phyloP scores from a whole-genome alignment of 441 rosid species.

The Populus hybrid region DNA sequence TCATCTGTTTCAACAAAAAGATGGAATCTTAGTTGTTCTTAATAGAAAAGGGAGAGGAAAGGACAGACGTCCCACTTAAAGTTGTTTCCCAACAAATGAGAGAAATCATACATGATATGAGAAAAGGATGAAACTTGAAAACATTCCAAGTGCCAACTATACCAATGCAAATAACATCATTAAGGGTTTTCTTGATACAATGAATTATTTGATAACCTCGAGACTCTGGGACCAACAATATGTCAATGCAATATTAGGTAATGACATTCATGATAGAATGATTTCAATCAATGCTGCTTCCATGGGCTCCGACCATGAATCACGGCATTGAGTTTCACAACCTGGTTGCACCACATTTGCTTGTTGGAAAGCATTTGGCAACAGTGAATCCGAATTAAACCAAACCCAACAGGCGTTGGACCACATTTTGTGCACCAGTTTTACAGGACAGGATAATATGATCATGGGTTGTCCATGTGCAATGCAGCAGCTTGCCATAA shows the following conservation, averaged over 20 bases:
- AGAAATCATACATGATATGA: conserved; percentile 18
- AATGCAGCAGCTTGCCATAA: conserved; percentile 31
- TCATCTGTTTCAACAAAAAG: conserved; percentile 31
- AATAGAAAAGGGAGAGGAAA: conserved; percentile 14
- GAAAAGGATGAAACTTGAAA: conserved; percentile 35
- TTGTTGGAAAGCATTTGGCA: conserved; percentile 33
- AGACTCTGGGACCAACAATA: conserved; percentile 27
- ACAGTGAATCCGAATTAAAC: conserved; percentile 32
- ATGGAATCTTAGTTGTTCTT: conserved; percentile 27
- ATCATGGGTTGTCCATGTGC: conserved; percentile 48
- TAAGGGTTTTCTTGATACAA: conserved; percentile 28
- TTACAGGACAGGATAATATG: conserved; percentile 39
- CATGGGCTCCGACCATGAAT: conserved; percentile 52
- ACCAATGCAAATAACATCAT: conserved; percentile 19
- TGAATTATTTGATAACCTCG: conserved; percentile 23
- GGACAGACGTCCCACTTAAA: conserved; percentile 28
- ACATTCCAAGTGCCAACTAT: conserved; percentile 19
- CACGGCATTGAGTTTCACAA: conserved; percentile 52
- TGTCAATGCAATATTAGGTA: conserved; percentile 27
- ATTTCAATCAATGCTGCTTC: conserved; percentile 35
- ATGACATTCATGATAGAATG: conserved; percentile 29
- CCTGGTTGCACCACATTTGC: conserved; percentile 28
- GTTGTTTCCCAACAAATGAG: conserved; percentile 30
- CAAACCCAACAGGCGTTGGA: conserved; percentile 28
- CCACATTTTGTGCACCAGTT: conserved; percentile 39